These are phyloP conservation scores for Violaceomyces palustris DNA, from an alignment of 1,284 basidiomycete genomes.

Conservation along the genomic window DNA sequence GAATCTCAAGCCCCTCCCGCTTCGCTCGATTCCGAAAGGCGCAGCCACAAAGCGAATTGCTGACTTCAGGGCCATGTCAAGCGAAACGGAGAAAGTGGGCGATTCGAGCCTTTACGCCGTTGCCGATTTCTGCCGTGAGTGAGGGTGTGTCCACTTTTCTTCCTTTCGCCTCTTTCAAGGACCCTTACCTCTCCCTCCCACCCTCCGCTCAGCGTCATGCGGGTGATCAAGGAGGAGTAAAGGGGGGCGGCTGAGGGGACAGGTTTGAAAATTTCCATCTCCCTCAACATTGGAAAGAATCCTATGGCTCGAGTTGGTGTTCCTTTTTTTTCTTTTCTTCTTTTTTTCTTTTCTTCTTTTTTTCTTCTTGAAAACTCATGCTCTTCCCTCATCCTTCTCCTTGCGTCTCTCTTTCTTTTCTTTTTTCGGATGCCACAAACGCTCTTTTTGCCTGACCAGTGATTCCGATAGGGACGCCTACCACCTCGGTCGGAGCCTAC, in stretches of 20 bases:
- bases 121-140: conserved; percentile 45
- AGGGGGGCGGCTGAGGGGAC: neutral
- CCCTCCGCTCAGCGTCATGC: neutral
- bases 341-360: neutral
- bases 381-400: neutral
- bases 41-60: too few species aligned
- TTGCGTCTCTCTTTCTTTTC: neutral
- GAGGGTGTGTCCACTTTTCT: neutral
- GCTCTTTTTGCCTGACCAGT: conserved; percentile 12
- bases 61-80: too few species aligned
- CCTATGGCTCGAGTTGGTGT: too few species aligned
- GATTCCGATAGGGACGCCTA: conserved; percentile 48
- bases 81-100: too few species aligned
- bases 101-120: conserved; percentile 7
- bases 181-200: neutral
- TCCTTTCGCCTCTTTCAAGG: neutral
- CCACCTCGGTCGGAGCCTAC: conserved; percentile 47
- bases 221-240: neutral
- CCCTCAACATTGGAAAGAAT: too few species aligned
- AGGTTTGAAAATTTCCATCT: too few species aligned
- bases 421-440: neutral
- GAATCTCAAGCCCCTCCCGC: too few species aligned
- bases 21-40: too few species aligned
- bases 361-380: neutral
- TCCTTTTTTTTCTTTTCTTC: too few species aligned